Base-by-base conservation (phyloP, 495 filamentous ascomycete species). In the Neurospora sp. region DNA sequence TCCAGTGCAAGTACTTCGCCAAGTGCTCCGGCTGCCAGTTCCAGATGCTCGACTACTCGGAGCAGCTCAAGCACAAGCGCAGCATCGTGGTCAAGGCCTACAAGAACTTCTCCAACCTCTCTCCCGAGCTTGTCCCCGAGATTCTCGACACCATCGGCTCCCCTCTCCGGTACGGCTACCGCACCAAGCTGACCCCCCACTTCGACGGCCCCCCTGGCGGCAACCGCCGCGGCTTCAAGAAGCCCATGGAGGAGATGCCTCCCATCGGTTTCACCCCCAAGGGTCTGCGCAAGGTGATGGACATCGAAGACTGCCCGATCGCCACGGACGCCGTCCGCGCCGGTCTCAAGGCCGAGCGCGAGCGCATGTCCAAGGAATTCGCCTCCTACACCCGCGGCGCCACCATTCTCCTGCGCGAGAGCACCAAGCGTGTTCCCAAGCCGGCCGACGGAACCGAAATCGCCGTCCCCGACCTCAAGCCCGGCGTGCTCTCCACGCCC, bases 221-320 rank as follows among this genome's bases (percentile, higher is more conserved):
- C 78, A 79, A 79, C 76, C 76, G 78, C 42, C 79, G 78, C 20
- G 75, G 78, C 12, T 75, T 76, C 38, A 86, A 85, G 76, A 82
- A 85, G 73, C 72, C 79, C 11, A 78, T 88, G 72, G 74, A 82
- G 31, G 79, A 86, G 72, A 85, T 91, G 5, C 96, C 96, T 0
- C 86, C 92, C 5, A 94, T 99, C 80, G 96, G 96, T n/a, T 99
- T 96, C 82, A 93, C 91, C 80, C 85, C 86, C 71, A 98, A 98
- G 81, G 91, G 91, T 20, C 87, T 85, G 27, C 83, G 90, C 62
- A 83, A 82, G 62, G 92, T 93, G 18, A 81, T 99, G 70, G 96
- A 99, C 80, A 97, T 99, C 72, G 96, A 99, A 79, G 96, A 99
- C 78, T 99, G 96, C 77, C 96, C 96, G 6, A 94, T 99, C 76